Evolutionary conservation across 345 rosid genomes (phyloP), one percentile per base, ranked within the genome.

Genomic region (Jatropha curcas): DNA sequence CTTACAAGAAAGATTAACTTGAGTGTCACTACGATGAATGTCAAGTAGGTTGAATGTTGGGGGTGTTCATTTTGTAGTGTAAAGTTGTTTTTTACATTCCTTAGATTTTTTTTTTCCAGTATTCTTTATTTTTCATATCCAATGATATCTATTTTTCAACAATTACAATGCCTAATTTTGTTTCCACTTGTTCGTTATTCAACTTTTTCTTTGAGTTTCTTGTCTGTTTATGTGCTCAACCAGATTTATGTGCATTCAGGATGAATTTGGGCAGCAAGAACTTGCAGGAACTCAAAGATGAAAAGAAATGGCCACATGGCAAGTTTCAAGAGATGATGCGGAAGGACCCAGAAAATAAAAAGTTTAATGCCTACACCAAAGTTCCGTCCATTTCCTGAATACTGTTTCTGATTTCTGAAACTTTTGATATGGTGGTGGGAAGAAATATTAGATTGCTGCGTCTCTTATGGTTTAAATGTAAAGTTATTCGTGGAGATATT

Each of bases 301-400:
- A 79, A 43, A 12, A 4, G 59, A 66, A 60, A 67, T 74, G 82
- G 71, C 48, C 14, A 33, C 79, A 71, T 45, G 82, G 67, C 76
- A 75, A 75, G 76, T 79, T 79, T 53, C 62, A 75, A 63, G 76
- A 74, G 60, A 65, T 74, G 72, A 59, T 65, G 48, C n/a, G 24
- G 24, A 30, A 31, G 69, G 71, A 58, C 37, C 17, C 24, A 43
- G 27, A 55, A 5, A 53, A 76, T 46, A 27, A 66, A 45, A 37
- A 52, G 27, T 64, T 57, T 61, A 72, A 55, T 43, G 22, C 71
- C 17, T 24, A 14, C 9, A 24, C 70, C 67, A 53, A 68, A 58
- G 77, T 78, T 72, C 66, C 33, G 62, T 37, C 45, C 48, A 10
- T 39, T 56, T 73, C 67, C 67, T 68, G 51, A 72, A 45, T 67